Evolutionary conservation across 805 yeast species (phyloP).

Genomic region (Yueomyces sp.): DNA sequence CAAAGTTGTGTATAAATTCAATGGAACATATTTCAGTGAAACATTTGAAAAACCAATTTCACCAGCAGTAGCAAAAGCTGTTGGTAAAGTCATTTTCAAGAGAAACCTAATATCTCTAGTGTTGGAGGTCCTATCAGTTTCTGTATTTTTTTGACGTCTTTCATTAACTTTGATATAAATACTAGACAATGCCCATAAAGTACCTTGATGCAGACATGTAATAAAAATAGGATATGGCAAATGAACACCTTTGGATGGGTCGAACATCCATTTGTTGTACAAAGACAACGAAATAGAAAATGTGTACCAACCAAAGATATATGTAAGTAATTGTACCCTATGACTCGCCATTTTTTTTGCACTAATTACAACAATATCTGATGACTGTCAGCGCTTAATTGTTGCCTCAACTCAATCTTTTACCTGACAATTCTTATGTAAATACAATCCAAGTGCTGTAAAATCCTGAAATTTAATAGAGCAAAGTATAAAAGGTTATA

Average conservation of each 20-base stretch:
- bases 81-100: conserved; percentile 52
- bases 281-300: conserved; percentile 58
- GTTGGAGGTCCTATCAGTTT: not conserved
- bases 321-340: not conserved
- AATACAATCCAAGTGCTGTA: too few relatives aligned
- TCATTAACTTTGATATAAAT: conserved; percentile 25
- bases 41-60: conserved; percentile 91
- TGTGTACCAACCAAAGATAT: conserved; percentile 46
- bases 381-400: too few relatives aligned
- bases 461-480: too few relatives aligned
- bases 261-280: conserved; percentile 97
- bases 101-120: not conserved
- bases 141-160: not conserved
- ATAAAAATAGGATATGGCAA: conserved; percentile 75
- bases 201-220: conserved; percentile 74
- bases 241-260: conserved; percentile 46
- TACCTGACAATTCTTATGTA: too few relatives aligned
- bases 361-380: too few relatives aligned
- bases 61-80: conserved; percentile 79
- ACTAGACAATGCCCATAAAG: conserved; percentile 39
- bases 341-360: too few relatives aligned
- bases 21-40: conserved; percentile 63
- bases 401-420: too few relatives aligned
- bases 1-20: conserved; percentile 83
- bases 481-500: too few relatives aligned